These are phyloP conservation scores for Inga oerstediana DNA, from an alignment of 306 rosid genomes.

Conservation along the genomic window DNA sequence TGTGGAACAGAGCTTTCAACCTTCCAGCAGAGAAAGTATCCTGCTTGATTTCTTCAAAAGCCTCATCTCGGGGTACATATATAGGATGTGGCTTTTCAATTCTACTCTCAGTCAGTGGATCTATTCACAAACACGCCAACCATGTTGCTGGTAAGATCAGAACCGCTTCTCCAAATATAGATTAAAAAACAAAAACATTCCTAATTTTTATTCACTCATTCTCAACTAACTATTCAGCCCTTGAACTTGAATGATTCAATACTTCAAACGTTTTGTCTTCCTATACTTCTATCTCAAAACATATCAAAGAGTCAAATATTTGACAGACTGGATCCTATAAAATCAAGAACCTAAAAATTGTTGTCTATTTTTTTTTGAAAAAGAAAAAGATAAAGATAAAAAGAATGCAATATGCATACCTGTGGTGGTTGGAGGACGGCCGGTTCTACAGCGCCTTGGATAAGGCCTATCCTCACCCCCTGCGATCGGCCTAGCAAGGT, in stretches of 20 bases:
- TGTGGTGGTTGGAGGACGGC: slow-evolving; percentile 62
- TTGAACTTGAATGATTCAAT: background rate
- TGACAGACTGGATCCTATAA: background rate
- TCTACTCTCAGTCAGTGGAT: slow-evolving; percentile 63
- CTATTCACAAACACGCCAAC: slow-evolving; percentile 47
- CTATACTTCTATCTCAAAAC: background rate
- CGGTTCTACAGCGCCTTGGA: slow-evolving; percentile 93
- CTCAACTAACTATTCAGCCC: background rate
- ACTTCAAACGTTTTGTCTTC: background rate
- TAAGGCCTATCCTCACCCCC: slow-evolving; percentile 70
- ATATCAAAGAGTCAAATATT: background rate
- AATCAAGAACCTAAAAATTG: background rate
- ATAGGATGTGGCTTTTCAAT: slow-evolving; percentile 96
- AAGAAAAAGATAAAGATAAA: background rate
- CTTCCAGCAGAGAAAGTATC: slow-evolving; percentile 77
- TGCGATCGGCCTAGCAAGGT: slow-evolving; percentile 73
- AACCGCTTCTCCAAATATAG: slow-evolving; percentile 18
- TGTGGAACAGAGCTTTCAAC: slow-evolving; percentile 91
- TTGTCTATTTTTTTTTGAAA: background rate
- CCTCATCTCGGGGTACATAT: slow-evolving; percentile 92
- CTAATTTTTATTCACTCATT: background rate
- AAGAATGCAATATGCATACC: slow-evolving; percentile 43
- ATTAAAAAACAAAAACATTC: background rate
- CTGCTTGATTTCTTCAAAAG: slow-evolving; percentile 92
- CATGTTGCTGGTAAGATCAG: slow-evolving; percentile 29